Evolutionary conservation across 73 alveolate species (phyloP), one percentile per base, ranked within the genome.

Genomic region (Urostyla sp.): DNA sequence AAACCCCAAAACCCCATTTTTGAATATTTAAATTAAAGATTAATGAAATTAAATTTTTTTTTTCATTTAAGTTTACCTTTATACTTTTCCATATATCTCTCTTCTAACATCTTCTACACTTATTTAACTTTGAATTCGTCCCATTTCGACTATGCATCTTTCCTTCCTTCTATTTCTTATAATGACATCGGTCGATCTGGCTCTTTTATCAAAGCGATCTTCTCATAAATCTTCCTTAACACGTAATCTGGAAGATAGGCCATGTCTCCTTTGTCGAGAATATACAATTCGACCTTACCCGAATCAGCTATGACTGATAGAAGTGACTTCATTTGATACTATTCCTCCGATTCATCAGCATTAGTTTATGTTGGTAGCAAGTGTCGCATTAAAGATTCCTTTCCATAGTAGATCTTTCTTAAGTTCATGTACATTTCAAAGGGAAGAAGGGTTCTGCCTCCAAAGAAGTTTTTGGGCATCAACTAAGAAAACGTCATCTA

Each of bases 391-490:
- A 56, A 54, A 13, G 35, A 50, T 8, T 75, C 83, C 3, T 5
- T 4, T 15, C 83, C 83, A 34, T n/a, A 69, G 38, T 13, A 11
- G 15, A 69, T 46, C 24, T 35, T 7, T 10, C 83, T 21, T 13
- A 75, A n/a, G 30, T 58, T 40, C 30, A 75, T 18, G 28, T 57
- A 58, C 79, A 75, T 53, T 7, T 75, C 87, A 40, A 56, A 75
- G 5, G 87, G 87, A n/a, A 75, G 28, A 0, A 75, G 45, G 24
- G 50, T 53, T 55, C 87, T 55, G 43, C 87, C 87, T 16, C 87
- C 87, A 27, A 75, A 75, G 78, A 37, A 53, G 34, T 75, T 75
- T 40, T 58, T 55, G 10, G 87, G 87, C 78, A 75, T 75, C 16
- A 75, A 32, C 50, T 75, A 18, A 4, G 74, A 49, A 28, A 53